Percentiles rank a stretch among this genome's conserved stretches.
phyloP scores from a whole-genome alignment of 2,329 filamentous ascomycete species.

The Neonectria neomacrospora region DNA sequence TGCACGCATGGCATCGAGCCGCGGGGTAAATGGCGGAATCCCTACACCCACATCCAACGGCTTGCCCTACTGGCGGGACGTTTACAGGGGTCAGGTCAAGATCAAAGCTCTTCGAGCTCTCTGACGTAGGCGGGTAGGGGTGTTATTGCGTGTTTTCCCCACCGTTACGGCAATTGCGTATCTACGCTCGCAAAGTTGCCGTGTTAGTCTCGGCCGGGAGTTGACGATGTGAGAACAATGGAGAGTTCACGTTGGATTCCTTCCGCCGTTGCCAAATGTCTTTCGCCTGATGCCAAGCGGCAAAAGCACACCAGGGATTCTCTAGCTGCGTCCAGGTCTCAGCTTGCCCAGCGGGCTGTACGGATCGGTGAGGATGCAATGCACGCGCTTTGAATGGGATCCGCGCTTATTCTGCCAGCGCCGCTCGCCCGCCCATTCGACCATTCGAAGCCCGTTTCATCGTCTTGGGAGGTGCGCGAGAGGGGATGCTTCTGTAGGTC shows the following conservation, averaged over 20 bases:
- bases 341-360: not conserved
- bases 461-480: not conserved
- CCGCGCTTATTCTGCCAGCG: not conserved
- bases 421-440: not conserved
- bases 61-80: slow-evolving; percentile 6
- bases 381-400: not conserved
- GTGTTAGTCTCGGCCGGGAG: not conserved
- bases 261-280: not conserved
- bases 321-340: not conserved
- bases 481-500: not conserved
- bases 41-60: not conserved
- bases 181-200: not conserved
- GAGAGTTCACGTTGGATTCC: not conserved
- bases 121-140: slow-evolving; percentile 16
- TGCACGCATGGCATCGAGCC: slow-evolving; percentile 12
- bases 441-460: not conserved
- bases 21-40: slow-evolving; percentile 24
- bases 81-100: not conserved
- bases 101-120: not conserved
- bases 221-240: not conserved
- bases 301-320: not conserved
- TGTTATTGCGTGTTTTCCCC: not conserved
- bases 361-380: not conserved
- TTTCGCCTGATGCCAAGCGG: not conserved
- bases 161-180: not conserved